Percentiles rank a stretch among this genome's conserved stretches.
Conservation (phyloP, 2,329 filamentous ascomycete genomes). For the Tolypocladium cylindrosporum region DNA sequence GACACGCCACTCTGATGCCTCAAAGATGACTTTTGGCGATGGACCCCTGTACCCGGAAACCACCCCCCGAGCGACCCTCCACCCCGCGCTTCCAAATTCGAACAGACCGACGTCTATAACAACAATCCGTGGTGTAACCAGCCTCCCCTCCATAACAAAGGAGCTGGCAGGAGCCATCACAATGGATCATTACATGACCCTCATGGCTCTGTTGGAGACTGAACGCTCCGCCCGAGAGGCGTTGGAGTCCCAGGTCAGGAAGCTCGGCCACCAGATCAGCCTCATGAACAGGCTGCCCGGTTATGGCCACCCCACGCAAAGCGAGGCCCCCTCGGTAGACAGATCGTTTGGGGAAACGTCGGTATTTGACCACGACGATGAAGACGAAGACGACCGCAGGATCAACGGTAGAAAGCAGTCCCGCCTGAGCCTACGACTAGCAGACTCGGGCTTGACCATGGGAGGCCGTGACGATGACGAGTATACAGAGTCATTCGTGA, state of each 20-base stretch:
- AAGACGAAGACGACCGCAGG: conserved; percentile 20
- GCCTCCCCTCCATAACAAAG: conserved; percentile 29
- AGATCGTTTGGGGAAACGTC: conserved; percentile 27
- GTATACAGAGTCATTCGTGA: conserved; percentile 40
- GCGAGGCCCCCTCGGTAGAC: conserved; percentile 22
- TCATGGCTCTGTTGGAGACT: conserved; percentile 42
- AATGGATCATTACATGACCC: conserved; percentile 36
- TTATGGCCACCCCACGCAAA: conserved; percentile 8
- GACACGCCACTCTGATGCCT: conserved; percentile 31
- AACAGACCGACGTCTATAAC: conserved; percentile 32
- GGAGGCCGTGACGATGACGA: conserved; percentile 25
- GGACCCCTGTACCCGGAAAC: conserved; percentile 34
- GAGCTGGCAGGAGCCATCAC: conserved; percentile 22
- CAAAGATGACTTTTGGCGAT: conserved; percentile 35
- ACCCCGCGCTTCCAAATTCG: conserved; percentile 5
- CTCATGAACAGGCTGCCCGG: conserved; percentile 29
- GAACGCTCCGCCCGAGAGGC: conserved; percentile 46
- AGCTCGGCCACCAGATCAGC: conserved; percentile 39
- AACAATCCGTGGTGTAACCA: conserved; percentile 37
- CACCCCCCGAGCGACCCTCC: conserved; percentile 24
- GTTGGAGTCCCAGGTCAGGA: conserved; percentile 46
- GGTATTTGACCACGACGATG: conserved; percentile 32
- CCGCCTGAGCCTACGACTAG: not conserved
- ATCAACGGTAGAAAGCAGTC: not conserved
- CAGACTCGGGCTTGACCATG: not conserved